Conservation (phyloP, 2,329 filamentous ascomycete species). For the Trichoderma sp. region DNA sequence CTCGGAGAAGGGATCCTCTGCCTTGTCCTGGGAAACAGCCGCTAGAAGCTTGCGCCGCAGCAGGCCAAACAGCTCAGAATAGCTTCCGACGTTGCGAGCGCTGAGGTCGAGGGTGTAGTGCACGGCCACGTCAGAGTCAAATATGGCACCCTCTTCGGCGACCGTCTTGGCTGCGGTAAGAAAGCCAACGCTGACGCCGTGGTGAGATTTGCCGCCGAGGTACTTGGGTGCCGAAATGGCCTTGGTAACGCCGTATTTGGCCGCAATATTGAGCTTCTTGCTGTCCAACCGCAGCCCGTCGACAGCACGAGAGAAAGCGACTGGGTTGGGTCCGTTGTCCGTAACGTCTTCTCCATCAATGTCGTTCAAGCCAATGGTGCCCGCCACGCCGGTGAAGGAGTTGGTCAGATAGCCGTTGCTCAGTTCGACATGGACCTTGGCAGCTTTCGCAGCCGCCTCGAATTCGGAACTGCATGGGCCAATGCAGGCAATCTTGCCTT, state of each 20-base stretch:
- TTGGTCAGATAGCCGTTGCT: constrained; percentile 62
- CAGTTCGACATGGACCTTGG: constrained; percentile 50
- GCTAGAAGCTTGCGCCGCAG: constrained; percentile 58
- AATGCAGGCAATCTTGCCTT: constrained; percentile 59
- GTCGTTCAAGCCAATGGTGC: constrained; percentile 62
- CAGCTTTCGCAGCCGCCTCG: constrained; percentile 41
- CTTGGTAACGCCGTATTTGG: constrained; percentile 59
- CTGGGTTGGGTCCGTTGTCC: constrained; percentile 52
- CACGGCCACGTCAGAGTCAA: constrained; percentile 56
- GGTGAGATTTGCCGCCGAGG: constrained; percentile 47
- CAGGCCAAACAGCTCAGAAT: constrained; percentile 56
- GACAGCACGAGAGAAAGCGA: constrained; percentile 59
- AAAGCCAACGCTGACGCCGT: constrained; percentile 63
- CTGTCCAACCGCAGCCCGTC: constrained; percentile 59
- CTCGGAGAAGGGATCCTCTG: constrained; percentile 51
- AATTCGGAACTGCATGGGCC: constrained; percentile 55
- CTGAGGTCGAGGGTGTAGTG: constrained; percentile 59
- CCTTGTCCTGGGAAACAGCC: constrained; percentile 47
- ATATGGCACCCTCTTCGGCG: constrained; percentile 54
- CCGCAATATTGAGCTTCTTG: constrained; percentile 57
- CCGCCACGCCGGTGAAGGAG: constrained; percentile 63
- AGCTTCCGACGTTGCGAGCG: constrained; percentile 48
- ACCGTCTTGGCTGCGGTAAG: constrained; percentile 52
- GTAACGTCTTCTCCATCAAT: constrained; percentile 61
- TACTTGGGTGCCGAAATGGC: constrained; percentile 60